phyloP scores from a whole-genome alignment of 2,329 filamentous ascomycete genomes.

The Emmonsiellopsis sp. region DNA sequence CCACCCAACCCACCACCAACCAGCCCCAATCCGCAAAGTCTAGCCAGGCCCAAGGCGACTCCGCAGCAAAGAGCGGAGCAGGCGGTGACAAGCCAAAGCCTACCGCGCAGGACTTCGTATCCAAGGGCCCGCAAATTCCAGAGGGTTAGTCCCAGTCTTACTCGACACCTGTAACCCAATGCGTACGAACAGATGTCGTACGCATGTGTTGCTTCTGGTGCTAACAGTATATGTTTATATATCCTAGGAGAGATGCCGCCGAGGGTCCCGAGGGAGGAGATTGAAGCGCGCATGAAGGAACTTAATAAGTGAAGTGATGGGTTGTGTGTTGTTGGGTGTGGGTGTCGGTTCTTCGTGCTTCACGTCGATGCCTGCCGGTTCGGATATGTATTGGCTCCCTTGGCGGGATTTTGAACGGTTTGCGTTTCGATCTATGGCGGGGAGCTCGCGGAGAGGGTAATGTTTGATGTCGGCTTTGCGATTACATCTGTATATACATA shows the following conservation, averaged over 20 bases:
- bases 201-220: neutral
- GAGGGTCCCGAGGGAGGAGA: neutral
- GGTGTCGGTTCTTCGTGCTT: neutral
- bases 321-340: no score
- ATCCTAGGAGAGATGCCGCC: neutral
- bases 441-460: neutral
- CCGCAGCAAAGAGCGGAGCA: slow-evolving; percentile 3
- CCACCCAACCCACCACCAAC: no score
- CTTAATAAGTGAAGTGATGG: slow-evolving; percentile 1
- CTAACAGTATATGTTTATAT: neutral
- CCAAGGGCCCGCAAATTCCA: slow-evolving; percentile 3
- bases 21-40: no score
- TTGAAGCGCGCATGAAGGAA: neutral
- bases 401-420: no score
- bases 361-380: neutral
- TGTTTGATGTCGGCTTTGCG: no score
- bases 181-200: neutral
- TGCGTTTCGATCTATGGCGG: no score
- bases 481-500: no score
- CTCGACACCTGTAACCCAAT: neutral
- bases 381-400: neutral
- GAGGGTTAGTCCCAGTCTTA: neutral
- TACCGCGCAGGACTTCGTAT: neutral
- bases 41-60: no score
- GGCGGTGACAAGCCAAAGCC: neutral